Evolutionary conservation across 495 filamentous ascomycete species (phyloP).

Genomic region (Hyaloscypha hepaticicola): DNA sequence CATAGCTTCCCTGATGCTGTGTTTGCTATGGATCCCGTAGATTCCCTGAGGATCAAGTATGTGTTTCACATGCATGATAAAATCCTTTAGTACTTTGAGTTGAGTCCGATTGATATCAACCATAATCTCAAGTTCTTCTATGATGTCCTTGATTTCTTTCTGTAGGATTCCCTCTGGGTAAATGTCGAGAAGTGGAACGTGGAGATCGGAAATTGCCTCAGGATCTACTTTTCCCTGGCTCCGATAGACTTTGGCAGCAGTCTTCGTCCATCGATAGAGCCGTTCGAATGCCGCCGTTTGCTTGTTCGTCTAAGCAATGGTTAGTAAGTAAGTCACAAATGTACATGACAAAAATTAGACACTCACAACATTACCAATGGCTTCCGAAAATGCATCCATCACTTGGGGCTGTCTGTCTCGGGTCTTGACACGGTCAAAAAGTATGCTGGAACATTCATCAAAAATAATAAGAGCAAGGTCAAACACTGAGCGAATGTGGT

Average conservation of each 20-base stretch:
- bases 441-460: conserved; percentile 60
- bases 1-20: neutral
- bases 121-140: conserved; percentile 77
- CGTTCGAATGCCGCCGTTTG: conserved; percentile 34
- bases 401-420: conserved; percentile 63
- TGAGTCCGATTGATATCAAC: conserved; percentile 56
- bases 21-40: neutral
- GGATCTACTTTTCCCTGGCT: conserved; percentile 18
- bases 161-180: conserved; percentile 64
- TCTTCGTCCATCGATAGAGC: conserved; percentile 38
- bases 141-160: conserved; percentile 67
- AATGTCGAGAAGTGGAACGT: conserved; percentile 55
- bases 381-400: conserved; percentile 67
- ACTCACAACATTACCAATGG: conserved; percentile 32
- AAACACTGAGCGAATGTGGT: conserved; percentile 59
- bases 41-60: neutral
- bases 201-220: neutral
- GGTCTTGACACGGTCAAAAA: conserved; percentile 59
- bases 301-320: conserved; percentile 4
- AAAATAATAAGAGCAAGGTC: conserved; percentile 67
- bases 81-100: conserved; percentile 54
- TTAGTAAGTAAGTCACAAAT: neutral
- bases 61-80: conserved; percentile 40
- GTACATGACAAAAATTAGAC: neutral
- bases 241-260: conserved; percentile 31